A percentile compares a stretch with the other conserved stretches of the same genome.
These are phyloP conservation scores for Schizopora paradoxa DNA, from an alignment of 1,284 basidiomycete species.

Conservation along the genomic window DNA sequence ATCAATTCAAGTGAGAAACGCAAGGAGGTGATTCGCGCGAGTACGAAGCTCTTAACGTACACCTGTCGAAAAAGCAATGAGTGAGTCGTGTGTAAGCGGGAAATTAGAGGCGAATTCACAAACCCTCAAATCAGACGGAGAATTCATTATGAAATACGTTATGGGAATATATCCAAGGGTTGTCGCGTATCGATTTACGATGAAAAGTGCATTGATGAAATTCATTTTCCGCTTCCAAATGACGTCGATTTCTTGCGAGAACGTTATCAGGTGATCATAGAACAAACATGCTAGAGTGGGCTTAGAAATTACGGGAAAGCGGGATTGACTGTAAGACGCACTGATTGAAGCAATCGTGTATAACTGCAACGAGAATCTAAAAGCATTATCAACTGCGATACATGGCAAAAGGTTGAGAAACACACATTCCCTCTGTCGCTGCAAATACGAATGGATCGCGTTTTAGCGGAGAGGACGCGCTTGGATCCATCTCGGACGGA, in stretches of 20 bases:
- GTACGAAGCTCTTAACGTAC: neutral
- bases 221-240: slow-evolving; percentile 11
- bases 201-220: slow-evolving; percentile 5
- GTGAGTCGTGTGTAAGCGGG: neutral
- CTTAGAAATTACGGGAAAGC: neutral
- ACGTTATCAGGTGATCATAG: slow-evolving; percentile 13
- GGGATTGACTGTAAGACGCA: neutral
- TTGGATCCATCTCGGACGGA: too few species aligned
- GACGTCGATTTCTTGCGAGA: slow-evolving; percentile 3
- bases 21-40: too few species aligned
- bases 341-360: slow-evolving; percentile 12
- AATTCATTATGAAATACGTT: slow-evolving; percentile 12
- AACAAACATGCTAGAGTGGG: slow-evolving; percentile 8
- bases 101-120: neutral
- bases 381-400: neutral
- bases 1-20: neutral
- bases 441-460: too few species aligned
- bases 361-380: slow-evolving; percentile 5
- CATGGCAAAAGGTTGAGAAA: too few species aligned
- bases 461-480: too few species aligned
- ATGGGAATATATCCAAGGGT: slow-evolving; percentile 14
- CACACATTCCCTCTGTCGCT: too few species aligned
- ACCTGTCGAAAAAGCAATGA: neutral
- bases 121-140: slow-evolving; percentile 10
- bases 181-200: slow-evolving; percentile 14